A percentile compares a stretch with the other conserved stretches of the same genome.
Conservation (phyloP, 371 early-diverging fungal species). For the Smittium culicis region DNA sequence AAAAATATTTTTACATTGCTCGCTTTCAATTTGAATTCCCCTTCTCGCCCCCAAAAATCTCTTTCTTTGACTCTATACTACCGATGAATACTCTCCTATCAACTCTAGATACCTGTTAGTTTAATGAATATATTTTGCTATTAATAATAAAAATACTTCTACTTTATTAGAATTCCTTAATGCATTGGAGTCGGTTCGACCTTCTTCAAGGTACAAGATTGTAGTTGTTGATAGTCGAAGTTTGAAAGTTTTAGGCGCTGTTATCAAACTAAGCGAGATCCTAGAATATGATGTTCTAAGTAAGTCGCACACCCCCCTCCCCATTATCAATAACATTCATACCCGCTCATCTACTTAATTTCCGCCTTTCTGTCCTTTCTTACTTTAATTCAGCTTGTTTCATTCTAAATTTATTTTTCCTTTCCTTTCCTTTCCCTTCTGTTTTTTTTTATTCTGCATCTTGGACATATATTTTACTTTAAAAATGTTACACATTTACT, state of each 20-base stretch:
- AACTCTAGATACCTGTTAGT: too few species aligned
- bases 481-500: not conserved
- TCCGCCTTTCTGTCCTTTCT: slow-evolving; percentile 5
- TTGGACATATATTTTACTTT: not conserved
- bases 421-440: not conserved
- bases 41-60: too few species aligned
- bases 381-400: slow-evolving; percentile 25
- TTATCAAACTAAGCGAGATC: slow-evolving; percentile 46
- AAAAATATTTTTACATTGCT: not conserved
- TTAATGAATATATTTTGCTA: too few species aligned
- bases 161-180: slow-evolving; percentile 38
- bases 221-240: slow-evolving; percentile 48
- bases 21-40: too few species aligned
- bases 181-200: slow-evolving; percentile 27
- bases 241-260: slow-evolving; percentile 40
- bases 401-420: not conserved
- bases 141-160: not conserved
- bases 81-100: too few species aligned
- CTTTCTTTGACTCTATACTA: too few species aligned
- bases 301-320: slow-evolving; percentile 22
- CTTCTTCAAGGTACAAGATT: slow-evolving; percentile 38
- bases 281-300: slow-evolving; percentile 49
- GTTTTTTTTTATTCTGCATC: not conserved
- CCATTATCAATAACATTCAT: too few species aligned
- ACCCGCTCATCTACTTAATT: not conserved